phyloP scores from a whole-genome alignment of 257 asterid species.

The Anisodus acutangulus region DNA sequence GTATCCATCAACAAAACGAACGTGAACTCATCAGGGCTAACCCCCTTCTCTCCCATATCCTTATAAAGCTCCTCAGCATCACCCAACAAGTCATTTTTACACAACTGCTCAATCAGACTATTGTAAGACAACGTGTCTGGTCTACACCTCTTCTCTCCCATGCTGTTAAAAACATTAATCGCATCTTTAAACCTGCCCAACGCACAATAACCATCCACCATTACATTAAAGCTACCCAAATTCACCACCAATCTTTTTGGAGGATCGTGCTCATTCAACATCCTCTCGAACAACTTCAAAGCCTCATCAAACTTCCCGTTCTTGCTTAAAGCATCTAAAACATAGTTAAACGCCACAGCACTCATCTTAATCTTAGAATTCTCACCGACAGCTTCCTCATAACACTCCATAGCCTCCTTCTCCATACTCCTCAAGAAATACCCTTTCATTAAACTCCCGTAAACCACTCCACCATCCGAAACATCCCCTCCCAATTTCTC shows the following conservation, averaged over 20 bases:
- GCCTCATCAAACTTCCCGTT: constrained; percentile 88
- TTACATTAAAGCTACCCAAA: constrained; percentile 84
- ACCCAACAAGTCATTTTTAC: constrained; percentile 63
- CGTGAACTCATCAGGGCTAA: constrained; percentile 83
- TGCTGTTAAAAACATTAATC: constrained; percentile 65
- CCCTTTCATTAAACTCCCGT: constrained; percentile 89
- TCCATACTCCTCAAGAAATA: constrained; percentile 88
- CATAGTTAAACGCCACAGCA: constrained; percentile 69
- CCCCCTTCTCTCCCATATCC: constrained; percentile 71
- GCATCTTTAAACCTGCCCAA: constrained; percentile 73
- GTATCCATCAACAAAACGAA: constrained; percentile 79
- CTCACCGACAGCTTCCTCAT: constrained; percentile 56
- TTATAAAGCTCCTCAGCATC: constrained; percentile 79
- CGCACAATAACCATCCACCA: constrained; percentile 79
- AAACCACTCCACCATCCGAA: constrained; percentile 64
- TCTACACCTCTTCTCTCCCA: constrained; percentile 79
- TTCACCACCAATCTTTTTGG: constrained; percentile 73
- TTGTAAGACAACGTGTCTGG: constrained; percentile 83
- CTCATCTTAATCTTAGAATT: constrained; percentile 65
- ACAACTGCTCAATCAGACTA: constrained; percentile 79
- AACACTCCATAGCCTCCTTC: constrained; percentile 81
- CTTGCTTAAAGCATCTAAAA: constrained; percentile 81
- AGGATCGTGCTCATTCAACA: constrained; percentile 79
- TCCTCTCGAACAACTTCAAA: constrained; percentile 69
- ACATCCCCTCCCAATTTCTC: constrained; percentile 65